Conservation (phyloP, 2,329 filamentous ascomycete genomes). For the Ascochyta pisi region DNA sequence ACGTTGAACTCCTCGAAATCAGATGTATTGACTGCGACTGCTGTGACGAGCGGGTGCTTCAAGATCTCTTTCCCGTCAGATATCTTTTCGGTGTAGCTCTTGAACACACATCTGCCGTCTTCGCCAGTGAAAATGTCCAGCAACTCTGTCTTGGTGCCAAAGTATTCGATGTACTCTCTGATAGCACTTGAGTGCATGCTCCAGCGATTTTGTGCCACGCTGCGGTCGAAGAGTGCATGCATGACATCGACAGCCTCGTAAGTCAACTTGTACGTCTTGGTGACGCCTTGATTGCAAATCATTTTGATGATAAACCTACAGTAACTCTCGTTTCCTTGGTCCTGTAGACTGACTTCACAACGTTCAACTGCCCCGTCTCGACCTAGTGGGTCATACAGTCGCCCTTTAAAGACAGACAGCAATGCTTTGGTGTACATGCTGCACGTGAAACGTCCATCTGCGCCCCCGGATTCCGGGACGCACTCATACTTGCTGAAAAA, state of each 20-base stretch:
- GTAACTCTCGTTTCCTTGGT: conserved; percentile 69
- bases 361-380: conserved; percentile 74
- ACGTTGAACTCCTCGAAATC: conserved; percentile 79
- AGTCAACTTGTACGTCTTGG: conserved; percentile 77
- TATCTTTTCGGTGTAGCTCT: conserved; percentile 82
- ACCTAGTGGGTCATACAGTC: conserved; percentile 68
- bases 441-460: conserved; percentile 70
- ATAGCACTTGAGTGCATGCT: conserved; percentile 73
- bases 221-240: conserved; percentile 75
- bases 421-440: conserved; percentile 73
- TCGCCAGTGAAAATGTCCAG: conserved; percentile 76
- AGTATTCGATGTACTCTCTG: conserved; percentile 79
- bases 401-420: conserved; percentile 75
- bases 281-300: conserved; percentile 76
- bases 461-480: conserved; percentile 48
- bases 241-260: conserved; percentile 78
- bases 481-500: conserved; percentile 80
- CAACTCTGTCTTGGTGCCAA: conserved; percentile 80
- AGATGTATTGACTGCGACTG: conserved; percentile 75
- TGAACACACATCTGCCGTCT: conserved; percentile 73
- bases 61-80: conserved; percentile 75
- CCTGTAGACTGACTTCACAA: conserved; percentile 77
- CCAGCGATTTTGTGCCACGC: conserved; percentile 73
- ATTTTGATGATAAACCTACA: conserved; percentile 79
- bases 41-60: conserved; percentile 81